Evolutionary conservation across 345 rosid species (phyloP), one percentile per base, ranked within the genome.

Genomic region (Eucalyptus curtisii): DNA sequence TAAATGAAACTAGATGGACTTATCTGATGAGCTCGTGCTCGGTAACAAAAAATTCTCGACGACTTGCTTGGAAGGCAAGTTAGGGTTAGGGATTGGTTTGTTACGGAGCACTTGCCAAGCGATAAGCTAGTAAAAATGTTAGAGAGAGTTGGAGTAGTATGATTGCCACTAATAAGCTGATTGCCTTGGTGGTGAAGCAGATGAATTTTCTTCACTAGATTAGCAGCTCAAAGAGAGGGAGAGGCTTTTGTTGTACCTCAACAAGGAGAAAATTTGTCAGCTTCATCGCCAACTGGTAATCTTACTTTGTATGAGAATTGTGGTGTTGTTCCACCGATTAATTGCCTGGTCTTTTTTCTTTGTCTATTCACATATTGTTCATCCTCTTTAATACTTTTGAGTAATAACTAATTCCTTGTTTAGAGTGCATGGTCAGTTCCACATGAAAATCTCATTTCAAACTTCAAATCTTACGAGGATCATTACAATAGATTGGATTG

Each of bases 21-120:
- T 55, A 84, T 71, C 89, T 68, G 90, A 91, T 52, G 91, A 92
- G 96, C 94, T 92, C 86, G 95, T 96, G 98, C 95, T 96, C 95
- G 76, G 94, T 94, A 93, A 89, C 97, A 94, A 96, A 96, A 93
- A 87, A 90, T 91, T 96, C 95, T 92, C 93, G 87, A 49, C 86
- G 88, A 84, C 42, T 53, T 86, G 86, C 88, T 55, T 7, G 82
- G 22, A 42, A 71, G 82, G 82, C 82, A 71, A 71, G 82, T 71
- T 37, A 19, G 82, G 25, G 8, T 71, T 45, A 91, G 96, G 94
- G 95, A 92, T 90, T 89, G 93, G 92, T 96, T 96, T 96, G 98
- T 88, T 94, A 91, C 89, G 87, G 95, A 95, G 96, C 97, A 95
- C 92, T 90, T 66, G 96, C 93, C 47, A 80, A 86, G 42, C 27